Conservation (phyloP, 2,329 filamentous ascomycete species). For the Alternaria sp. region DNA sequence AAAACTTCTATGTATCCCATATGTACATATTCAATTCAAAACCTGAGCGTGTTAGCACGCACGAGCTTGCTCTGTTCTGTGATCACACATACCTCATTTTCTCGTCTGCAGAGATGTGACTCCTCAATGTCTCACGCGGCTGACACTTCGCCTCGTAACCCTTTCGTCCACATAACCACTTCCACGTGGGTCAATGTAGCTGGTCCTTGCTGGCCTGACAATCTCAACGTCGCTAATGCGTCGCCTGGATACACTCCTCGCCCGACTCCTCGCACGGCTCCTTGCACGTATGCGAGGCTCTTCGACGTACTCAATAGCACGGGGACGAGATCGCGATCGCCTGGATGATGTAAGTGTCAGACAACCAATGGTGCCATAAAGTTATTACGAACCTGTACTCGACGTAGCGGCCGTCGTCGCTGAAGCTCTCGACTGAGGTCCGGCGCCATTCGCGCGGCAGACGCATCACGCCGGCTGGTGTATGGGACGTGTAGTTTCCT, state of each 20-base stretch:
- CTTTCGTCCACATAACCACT: constrained; percentile 37
- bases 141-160: constrained; percentile 36
- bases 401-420: constrained; percentile 26
- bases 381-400: constrained; percentile 25
- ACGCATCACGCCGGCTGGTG: constrained; percentile 41
- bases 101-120: not conserved
- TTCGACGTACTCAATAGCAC: constrained; percentile 38
- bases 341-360: constrained; percentile 7
- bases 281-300: constrained; percentile 31
- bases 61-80: not conserved
- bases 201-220: constrained; percentile 31
- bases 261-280: constrained; percentile 16
- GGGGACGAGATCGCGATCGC: constrained; percentile 24
- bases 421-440: constrained; percentile 17
- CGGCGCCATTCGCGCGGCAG: constrained; percentile 42
- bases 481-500: constrained; percentile 42
- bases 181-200: constrained; percentile 29
- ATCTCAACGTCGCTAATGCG: constrained; percentile 33
- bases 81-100: not conserved
- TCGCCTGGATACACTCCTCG: constrained; percentile 35
- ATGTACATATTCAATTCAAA: not conserved
- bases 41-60: not conserved
- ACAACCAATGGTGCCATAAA: not conserved
- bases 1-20: not conserved
- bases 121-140: constrained; percentile 27